Conservation (phyloP, 2,329 filamentous ascomycete species). For the Monascus ruber region DNA sequence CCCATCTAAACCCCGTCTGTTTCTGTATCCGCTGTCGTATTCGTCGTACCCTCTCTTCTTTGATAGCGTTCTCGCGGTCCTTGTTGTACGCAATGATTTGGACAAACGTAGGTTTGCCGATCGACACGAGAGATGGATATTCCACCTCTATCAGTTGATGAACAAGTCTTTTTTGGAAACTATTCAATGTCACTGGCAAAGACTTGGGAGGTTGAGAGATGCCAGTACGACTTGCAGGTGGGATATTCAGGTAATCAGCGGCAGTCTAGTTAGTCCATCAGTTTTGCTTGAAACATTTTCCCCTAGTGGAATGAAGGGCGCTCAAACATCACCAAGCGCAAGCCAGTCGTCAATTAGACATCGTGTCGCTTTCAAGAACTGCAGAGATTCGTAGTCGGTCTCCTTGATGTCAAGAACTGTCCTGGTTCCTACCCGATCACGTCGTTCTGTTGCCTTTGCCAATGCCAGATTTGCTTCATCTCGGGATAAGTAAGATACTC, state of each 20-base stretch:
- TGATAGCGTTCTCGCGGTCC: conserved; percentile 21
- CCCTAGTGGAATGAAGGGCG: background rate
- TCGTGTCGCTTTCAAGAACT: conserved; percentile 39
- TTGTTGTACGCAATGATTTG: conserved; percentile 29
- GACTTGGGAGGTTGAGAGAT: conserved; percentile 6
- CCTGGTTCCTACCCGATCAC: conserved; percentile 17
- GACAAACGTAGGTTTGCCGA: conserved; percentile 27
- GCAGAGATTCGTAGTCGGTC: conserved; percentile 41
- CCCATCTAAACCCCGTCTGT: conserved; percentile 35
- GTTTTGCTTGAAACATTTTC: background rate
- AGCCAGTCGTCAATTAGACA: conserved; percentile 39
- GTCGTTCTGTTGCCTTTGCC: conserved; percentile 33
- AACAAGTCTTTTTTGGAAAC: conserved; percentile 53
- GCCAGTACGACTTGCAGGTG: conserved; percentile 15
- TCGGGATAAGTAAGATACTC: conserved; percentile 52
- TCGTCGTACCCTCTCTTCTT: conserved; percentile 16
- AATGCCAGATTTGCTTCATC: conserved; percentile 43
- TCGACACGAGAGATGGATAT: conserved; percentile 34
- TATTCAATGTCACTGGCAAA: conserved; percentile 32
- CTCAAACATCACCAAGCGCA: conserved; percentile 12
- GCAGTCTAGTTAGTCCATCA: conserved; percentile 9
- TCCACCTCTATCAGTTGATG: conserved; percentile 56
- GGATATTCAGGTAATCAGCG: conserved; percentile 36
- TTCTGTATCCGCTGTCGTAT: conserved; percentile 19
- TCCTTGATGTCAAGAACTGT: conserved; percentile 39